phyloP scores from a whole-genome alignment of 305 asterid genomes.

The Fraxinus platypoda region DNA sequence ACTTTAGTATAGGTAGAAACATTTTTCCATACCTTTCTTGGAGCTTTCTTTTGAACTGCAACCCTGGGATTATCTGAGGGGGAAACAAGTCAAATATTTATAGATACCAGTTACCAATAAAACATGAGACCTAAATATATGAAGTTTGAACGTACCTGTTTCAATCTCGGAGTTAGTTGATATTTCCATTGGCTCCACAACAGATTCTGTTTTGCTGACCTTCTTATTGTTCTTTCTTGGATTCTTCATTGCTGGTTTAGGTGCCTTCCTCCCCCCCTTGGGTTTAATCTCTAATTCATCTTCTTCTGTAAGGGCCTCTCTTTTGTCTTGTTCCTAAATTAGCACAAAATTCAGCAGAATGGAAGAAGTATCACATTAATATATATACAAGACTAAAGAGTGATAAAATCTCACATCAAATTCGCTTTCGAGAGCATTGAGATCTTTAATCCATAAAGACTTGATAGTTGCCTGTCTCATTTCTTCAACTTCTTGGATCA shows the following conservation, averaged over 20 bases:
- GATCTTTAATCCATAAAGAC: conserved; percentile 76
- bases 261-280: conserved; percentile 36
- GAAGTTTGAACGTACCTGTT: conserved; percentile 48
- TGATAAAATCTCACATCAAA: conserved; percentile 52
- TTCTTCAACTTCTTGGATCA: conserved; percentile 55
- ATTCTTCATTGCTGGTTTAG: conserved; percentile 38
- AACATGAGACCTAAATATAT: not conserved
- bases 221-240: conserved; percentile 57
- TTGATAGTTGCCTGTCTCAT: conserved; percentile 62
- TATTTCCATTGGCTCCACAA: conserved; percentile 55
- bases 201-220: conserved; percentile 45
- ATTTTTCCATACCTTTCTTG: conserved; percentile 49
- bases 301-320: conserved; percentile 37
- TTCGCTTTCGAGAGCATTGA: conserved; percentile 66
- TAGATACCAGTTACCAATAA: not conserved
- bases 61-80: conserved; percentile 47
- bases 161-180: conserved; percentile 44
- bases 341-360: conserved; percentile 8
- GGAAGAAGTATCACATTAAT: not conserved
- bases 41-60: conserved; percentile 74
- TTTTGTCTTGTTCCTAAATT: conserved; percentile 56
- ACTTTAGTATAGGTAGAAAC: not conserved
- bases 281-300: conserved; percentile 41
- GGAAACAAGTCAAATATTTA: not conserved
- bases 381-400: not conserved